Conservation (phyloP, 176 grass and related monocot genomes). For the Zoysia japonica region DNA sequence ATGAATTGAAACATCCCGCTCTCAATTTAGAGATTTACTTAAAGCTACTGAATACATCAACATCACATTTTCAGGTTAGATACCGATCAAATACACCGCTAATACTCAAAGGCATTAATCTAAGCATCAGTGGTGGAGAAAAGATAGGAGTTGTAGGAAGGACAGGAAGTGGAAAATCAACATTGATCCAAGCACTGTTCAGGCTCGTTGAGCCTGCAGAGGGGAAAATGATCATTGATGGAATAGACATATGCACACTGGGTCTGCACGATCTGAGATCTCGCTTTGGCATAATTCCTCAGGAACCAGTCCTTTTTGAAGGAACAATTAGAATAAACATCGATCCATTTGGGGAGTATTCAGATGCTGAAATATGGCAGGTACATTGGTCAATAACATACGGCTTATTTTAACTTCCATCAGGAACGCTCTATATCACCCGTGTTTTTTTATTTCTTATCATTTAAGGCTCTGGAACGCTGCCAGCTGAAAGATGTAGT, state of each 20-base stretch:
- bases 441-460: slow-evolving; percentile 15
- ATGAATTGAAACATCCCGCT: neutral
- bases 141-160: slow-evolving; percentile 92
- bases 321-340: slow-evolving; percentile 89
- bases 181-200: slow-evolving; percentile 85
- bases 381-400: slow-evolving; percentile 31
- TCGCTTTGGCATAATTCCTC: slow-evolving; percentile 87
- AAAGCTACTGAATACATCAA: neutral
- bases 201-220: slow-evolving; percentile 78
- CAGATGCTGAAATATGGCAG: slow-evolving; percentile 97
- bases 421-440: neutral
- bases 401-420: slow-evolving; percentile 8
- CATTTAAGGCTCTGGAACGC: slow-evolving; percentile 77
- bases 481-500: slow-evolving; percentile 92
- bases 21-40: neutral
- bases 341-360: slow-evolving; percentile 76
- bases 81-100: slow-evolving; percentile 87
- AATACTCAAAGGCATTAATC: slow-evolving; percentile 75
- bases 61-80: slow-evolving; percentile 60
- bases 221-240: slow-evolving; percentile 84
- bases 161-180: slow-evolving; percentile 95
- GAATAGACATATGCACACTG: slow-evolving; percentile 72
- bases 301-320: slow-evolving; percentile 95
- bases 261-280: slow-evolving; percentile 94
- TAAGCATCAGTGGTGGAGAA: slow-evolving; percentile 74